Percentiles rank a stretch among this genome's conserved stretches.
Evolutionary conservation across 345 rosid genomes (phyloP).

Genomic region (Mangifera indica): DNA sequence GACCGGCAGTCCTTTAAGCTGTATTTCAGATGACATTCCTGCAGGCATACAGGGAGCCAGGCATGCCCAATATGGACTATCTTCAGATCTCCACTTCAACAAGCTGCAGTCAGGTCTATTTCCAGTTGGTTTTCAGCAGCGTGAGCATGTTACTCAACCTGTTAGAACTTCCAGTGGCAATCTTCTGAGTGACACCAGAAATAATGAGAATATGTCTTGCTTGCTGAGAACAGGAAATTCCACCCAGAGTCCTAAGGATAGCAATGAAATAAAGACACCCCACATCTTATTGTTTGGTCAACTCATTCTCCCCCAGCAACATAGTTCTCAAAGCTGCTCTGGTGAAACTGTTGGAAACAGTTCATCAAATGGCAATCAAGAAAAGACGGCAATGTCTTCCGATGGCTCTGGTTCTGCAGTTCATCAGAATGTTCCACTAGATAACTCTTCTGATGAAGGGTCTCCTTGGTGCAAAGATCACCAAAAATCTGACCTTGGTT

Average conservation of each 20-base stretch:
- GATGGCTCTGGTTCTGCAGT: conserved; percentile 57
- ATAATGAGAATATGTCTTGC: conserved; percentile 49
- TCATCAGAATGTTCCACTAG: conserved; percentile 38
- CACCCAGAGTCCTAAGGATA: conserved; percentile 35
- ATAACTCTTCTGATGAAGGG: conserved; percentile 70
- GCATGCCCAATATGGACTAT: conserved; percentile 83
- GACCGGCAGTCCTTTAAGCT: conserved; percentile 60
- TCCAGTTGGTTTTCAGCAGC: conserved; percentile 46
- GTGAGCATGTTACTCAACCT: conserved; percentile 34
- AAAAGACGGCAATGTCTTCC: conserved; percentile 50
- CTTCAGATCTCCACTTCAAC: conserved; percentile 67
- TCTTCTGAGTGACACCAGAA: conserved; percentile 27
- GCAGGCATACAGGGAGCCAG: conserved; percentile 99
- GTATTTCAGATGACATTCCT: conserved; percentile 73
- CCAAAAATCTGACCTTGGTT: conserved; percentile 37
- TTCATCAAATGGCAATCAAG: conserved; percentile 48
- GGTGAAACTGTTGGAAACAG: conserved; percentile 51
- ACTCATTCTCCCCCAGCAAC: conserved; percentile 66
- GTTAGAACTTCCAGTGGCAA: conserved; percentile 32
- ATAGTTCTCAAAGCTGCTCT: conserved; percentile 59
- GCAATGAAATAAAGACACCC: conserved; percentile 48
- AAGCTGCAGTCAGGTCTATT: conserved; percentile 51
- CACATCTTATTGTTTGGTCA: conserved; percentile 85
- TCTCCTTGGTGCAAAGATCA: conserved; percentile 51
- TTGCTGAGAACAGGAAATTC: conserved; percentile 64